Percentiles rank a stretch among this genome's conserved stretches.
Conservation (phyloP, 2,329 filamentous ascomycete genomes). For the Cladophialophora bantiana region DNA sequence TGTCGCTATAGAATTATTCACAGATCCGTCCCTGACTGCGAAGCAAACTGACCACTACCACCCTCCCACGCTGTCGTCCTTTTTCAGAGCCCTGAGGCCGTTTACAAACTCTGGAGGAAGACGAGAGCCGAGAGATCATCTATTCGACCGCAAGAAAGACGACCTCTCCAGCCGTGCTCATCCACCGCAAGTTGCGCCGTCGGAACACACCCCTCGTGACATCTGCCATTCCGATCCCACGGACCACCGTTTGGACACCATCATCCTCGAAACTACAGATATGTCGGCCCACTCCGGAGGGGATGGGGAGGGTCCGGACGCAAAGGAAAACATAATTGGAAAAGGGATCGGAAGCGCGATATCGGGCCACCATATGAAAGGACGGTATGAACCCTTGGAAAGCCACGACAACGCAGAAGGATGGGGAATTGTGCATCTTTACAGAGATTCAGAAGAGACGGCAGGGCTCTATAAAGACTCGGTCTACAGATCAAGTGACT, state of each 20-base stretch:
- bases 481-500: conserved; percentile 38
- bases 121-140: conserved; percentile 26
- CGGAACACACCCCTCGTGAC: conserved; percentile 38
- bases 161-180: neutral
- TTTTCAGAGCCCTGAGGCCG: conserved; percentile 38
- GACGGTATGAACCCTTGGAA: conserved; percentile 74
- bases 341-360: conserved; percentile 59
- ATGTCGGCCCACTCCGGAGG: conserved; percentile 52
- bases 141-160: conserved; percentile 28
- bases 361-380: conserved; percentile 80
- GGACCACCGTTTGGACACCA: conserved; percentile 83
- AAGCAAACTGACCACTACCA: conserved; percentile 13
- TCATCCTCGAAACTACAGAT: conserved; percentile 82
- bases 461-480: conserved; percentile 64
- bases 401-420: conserved; percentile 73
- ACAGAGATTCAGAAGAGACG: conserved; percentile 81
- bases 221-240: conserved; percentile 33
- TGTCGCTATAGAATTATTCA: conserved; percentile 65
- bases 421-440: conserved; percentile 94
- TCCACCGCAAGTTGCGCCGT: conserved; percentile 13
- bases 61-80: conserved; percentile 28
- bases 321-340: conserved; percentile 51
- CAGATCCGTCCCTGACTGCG: conserved; percentile 42
- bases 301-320: conserved; percentile 15
- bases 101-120: conserved; percentile 30